Evolutionary conservation across 352 stramenopile genomes (phyloP).

Genomic region (Hyaloperonospora arabidopsidis): DNA sequence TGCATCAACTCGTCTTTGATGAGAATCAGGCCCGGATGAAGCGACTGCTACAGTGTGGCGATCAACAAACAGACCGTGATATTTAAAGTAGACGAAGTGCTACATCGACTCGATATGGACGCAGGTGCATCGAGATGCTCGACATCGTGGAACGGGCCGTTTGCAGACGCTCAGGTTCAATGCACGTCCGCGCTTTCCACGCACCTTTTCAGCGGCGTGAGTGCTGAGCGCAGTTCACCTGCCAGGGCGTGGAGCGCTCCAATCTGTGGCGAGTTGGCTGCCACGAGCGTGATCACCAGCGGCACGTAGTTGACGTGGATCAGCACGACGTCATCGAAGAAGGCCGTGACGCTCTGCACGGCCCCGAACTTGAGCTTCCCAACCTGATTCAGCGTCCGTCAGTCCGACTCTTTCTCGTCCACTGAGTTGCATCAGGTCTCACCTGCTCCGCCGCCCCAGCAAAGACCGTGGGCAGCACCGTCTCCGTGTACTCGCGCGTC

Average conservation of each 20-base stretch:
- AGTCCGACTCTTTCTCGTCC: background rate
- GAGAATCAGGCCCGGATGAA: conserved; percentile 14
- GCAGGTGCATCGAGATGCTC: conserved; percentile 6
- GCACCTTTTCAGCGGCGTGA: conserved; percentile 59
- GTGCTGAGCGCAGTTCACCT: conserved; percentile 44
- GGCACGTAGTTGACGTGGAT: conserved; percentile 72
- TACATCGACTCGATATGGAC: background rate
- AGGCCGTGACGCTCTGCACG: conserved; percentile 64
- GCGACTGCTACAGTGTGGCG: conserved; percentile 2
- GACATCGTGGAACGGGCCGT: background rate
- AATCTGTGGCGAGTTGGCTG: conserved; percentile 47
- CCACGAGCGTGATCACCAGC: conserved; percentile 72
- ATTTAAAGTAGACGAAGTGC: background rate
- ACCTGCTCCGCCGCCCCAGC: conserved; percentile 69
- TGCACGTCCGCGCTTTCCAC: conserved; percentile 71
- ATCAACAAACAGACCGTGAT: background rate
- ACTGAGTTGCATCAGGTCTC: background rate
- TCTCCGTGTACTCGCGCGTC: conserved; percentile 69
- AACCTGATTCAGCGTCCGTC: conserved; percentile 26
- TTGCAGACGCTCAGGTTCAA: conserved; percentile 13
- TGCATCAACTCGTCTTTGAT: conserved; percentile 13
- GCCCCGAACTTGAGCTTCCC: conserved; percentile 75
- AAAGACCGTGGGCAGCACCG: conserved; percentile 71
- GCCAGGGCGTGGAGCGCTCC: conserved; percentile 54
- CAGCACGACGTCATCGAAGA: conserved; percentile 65